phyloP scores from a whole-genome alignment of 2,329 filamentous ascomycete genomes.

The Huntiella decipiens region DNA sequence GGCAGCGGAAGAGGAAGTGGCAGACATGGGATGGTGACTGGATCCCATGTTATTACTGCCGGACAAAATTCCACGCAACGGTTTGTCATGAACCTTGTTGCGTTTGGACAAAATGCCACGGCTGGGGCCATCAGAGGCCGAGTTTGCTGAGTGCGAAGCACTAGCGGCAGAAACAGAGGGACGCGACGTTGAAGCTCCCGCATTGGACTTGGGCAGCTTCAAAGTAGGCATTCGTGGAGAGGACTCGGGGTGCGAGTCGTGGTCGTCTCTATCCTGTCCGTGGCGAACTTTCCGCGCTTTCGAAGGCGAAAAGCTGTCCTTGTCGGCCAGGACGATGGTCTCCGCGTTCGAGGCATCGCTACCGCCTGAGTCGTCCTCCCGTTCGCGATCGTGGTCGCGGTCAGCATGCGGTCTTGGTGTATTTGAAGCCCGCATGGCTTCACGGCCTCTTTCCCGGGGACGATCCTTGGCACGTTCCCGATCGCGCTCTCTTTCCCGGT shows the following conservation, averaged over 20 bases:
- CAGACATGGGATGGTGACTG: neutral
- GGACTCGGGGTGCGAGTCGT: neutral
- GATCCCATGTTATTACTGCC: neutral
- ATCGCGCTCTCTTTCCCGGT: conserved; percentile 6
- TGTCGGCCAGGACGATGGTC: conserved; percentile 49
- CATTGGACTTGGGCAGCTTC: conserved; percentile 1
- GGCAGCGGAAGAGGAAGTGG: neutral
- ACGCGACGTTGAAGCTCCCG: neutral
- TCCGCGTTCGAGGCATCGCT: conserved; percentile 47
- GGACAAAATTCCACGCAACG: neutral
- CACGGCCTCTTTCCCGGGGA: neutral
- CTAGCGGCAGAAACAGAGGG: neutral
- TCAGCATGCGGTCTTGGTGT: neutral
- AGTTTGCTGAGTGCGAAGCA: conserved; percentile 2
- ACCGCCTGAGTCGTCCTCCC: conserved; percentile 23
- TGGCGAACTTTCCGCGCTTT: conserved; percentile 46
- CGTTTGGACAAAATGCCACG: conserved; percentile 7
- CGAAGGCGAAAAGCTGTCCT: conserved; percentile 43
- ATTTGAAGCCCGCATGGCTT: conserved; percentile 1
- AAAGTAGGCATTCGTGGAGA: neutral
- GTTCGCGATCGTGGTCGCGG: conserved; percentile 4
- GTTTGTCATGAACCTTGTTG: conserved; percentile 7
- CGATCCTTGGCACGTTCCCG: conserved; percentile 6
- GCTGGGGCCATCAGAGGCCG: neutral
- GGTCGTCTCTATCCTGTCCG: conserved; percentile 37